Evolutionary conservation across 2,329 filamentous ascomycete genomes (phyloP), one percentile per base, ranked within the genome.

Genomic region (Microsporum canis): DNA sequence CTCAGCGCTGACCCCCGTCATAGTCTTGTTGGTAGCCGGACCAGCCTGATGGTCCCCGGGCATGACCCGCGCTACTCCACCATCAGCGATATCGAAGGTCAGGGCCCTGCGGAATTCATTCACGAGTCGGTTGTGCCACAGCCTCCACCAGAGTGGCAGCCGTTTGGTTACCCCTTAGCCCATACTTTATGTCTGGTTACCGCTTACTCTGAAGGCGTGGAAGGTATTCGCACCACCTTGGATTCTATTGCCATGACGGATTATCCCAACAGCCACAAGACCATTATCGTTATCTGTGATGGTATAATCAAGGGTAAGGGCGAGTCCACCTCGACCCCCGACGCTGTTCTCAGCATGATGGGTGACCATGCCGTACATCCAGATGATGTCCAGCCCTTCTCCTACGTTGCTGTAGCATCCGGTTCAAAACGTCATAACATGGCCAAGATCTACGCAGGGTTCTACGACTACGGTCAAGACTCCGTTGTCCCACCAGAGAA

Each of bases 381-480:
- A 0, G 85, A 95, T 33, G 87, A 96, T 62, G 94, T 97, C 1
- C 81, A 90, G 69, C 83, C 91, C 0, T 96, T 91, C 75, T 97
- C 92, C 0, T 99, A 99, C 67, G 94, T 99, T 58, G 95, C 94
- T 10, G 92, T 99, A 38, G 90, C 94, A 45, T 94, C 88, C 71
- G 94, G 94, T 62, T 88, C 91, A 57, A 99, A 99, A 79, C 86
- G 94, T 68, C 95, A 99, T 84, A 99, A 97, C 77, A 99, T 97
- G 94, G 92, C 94, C 68, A 96, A 97, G 80, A 85, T 97, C 62
- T 96, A 97, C 75, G 88, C 91, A 61, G 95, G 95, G 51, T 99
- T 97, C 80, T 99, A 99, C 76, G 90, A 97, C 74, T 99, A 97
- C 69, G 94, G 95, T 59, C 77, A 82, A 63, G 82, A 88, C 66